Percentiles rank a stretch among this genome's conserved stretches.
Evolutionary conservation across 140 eudicot genomes (phyloP).

Genomic region (Senecio squalidus): DNA sequence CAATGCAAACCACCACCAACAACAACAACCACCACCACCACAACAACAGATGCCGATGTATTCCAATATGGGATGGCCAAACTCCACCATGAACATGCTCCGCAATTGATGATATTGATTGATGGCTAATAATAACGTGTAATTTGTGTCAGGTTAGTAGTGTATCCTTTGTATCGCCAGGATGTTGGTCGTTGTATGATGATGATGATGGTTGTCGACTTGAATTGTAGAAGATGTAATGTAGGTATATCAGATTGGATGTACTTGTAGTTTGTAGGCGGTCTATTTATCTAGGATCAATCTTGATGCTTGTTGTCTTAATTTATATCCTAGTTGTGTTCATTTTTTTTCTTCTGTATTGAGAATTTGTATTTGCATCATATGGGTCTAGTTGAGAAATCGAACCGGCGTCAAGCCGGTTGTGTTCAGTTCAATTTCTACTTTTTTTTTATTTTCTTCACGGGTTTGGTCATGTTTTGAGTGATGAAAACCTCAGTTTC

Average conservation of each 20-base stretch:
- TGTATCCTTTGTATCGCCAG: conserved; percentile 7
- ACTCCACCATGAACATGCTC: conserved; percentile 60
- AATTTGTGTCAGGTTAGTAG: conserved; percentile 2
- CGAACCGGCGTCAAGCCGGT: no score
- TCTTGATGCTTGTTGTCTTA: conserved; percentile 1
- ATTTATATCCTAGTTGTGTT: not conserved
- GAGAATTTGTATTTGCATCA: no score
- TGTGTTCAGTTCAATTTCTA: no score
- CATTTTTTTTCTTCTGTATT: no score
- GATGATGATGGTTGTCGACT: not conserved
- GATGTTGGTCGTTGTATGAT: conserved; percentile 18
- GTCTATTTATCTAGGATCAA: conserved; percentile 15
- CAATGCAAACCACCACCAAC: conserved; percentile 38
- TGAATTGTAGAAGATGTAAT: conserved; percentile 27
- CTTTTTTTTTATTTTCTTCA: no score
- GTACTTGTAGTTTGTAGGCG: conserved; percentile 8
- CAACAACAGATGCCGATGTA: conserved; percentile 58
- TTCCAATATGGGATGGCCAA: conserved; percentile 74
- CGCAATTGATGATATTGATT: conserved; percentile 30
- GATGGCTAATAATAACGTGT: conserved; percentile 12
- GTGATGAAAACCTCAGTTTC: no score
- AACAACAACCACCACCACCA: conserved; percentile 20
- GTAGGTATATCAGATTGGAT: conserved; percentile 18
- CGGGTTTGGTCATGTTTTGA: no score
- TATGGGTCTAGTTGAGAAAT: no score